Conservation (phyloP, 441 rosid species). For the Erodium moschatum region DNA sequence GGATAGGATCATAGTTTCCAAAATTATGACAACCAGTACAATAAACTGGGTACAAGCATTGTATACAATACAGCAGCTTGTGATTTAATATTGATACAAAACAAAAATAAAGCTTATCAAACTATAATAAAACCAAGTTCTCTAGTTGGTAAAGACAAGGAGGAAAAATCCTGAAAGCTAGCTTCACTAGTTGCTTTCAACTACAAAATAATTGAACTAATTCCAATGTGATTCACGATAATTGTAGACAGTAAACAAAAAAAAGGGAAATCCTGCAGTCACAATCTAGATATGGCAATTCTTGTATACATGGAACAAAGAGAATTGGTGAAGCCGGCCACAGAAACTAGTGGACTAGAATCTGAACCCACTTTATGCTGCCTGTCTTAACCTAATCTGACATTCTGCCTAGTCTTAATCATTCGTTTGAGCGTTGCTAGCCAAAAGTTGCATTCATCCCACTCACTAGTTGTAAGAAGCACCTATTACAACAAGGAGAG, state of each 20-base stretch:
- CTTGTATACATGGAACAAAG: slow-evolving; percentile 9
- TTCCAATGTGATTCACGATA: neutral
- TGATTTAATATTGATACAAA: too few species aligned
- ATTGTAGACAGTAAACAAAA: neutral
- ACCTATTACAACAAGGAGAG: slow-evolving; percentile 36
- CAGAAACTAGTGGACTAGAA: neutral
- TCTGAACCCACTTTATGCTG: slow-evolving; percentile 4
- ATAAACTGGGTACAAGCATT: too few species aligned
- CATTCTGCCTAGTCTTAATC: slow-evolving; percentile 80
- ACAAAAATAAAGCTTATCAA: too few species aligned
- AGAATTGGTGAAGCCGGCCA: neutral
- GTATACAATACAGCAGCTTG: too few species aligned
- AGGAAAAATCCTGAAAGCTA: too few species aligned
- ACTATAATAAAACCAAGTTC: too few species aligned
- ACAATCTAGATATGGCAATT: neutral
- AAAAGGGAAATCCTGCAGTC: neutral
- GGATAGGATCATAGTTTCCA: too few species aligned
- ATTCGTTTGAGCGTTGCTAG: slow-evolving; percentile 80
- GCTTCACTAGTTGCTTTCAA: too few species aligned
- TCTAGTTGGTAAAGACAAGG: too few species aligned
- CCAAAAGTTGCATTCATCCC: slow-evolving; percentile 99
- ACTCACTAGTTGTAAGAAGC: slow-evolving; percentile 78
- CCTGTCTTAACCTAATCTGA: slow-evolving; percentile 35
- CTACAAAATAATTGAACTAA: too few species aligned
- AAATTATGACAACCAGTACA: too few species aligned